Base-by-base conservation (phyloP, 192 early-diverging fungal species). In the Endogone sp. region DNA sequence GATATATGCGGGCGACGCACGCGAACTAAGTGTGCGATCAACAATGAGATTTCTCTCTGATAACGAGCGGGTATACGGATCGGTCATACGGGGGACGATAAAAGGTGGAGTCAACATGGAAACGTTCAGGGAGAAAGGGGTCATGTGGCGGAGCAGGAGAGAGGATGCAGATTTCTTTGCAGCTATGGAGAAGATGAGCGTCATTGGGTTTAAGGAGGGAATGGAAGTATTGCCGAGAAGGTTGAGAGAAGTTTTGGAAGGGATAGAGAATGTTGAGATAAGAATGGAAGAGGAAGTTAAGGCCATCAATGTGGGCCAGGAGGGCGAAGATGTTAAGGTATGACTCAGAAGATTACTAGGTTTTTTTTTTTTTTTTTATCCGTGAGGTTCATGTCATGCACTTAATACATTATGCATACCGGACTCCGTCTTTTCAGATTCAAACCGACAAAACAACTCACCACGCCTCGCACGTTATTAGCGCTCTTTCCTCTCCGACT, bases 1-100 rank as follows among this genome's bases (percentile, higher is more conserved):
- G 0, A 94, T 98, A 28, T 97, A 97, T 78, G 95, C 95, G 2
- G 94, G 95, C 0, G 92, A 98, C 72, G 83, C 84, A 0, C 89
- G 81, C 62, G 71, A 85, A 58, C 79, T 98, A 27, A 94, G 92
- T 56, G 81, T 94, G 2, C 81, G 89, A 26, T 88, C 92, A 3
- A 87, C 90, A 2, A 79, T 97, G 62, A 86, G 85, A 37, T 73
- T 85, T 29, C 75, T 95, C 61, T 94, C 86, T 80, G 83, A 92
- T 29, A 77, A 83, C 3, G 93, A 95, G 66, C 78, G 75, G 29
- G 73, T 64, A 3, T 76, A 80, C 74, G 88, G 89, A 3, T 85
- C 84, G 11, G 75, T 91, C 1, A 69, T 82, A 3, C 37, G 73
- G 29, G 89, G 86, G 2, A 27, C 86, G 66, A 4, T 87, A 13